Base-by-base conservation (phyloP, 2,329 filamentous ascomycete genomes). In the Fonsecaea multimorphosa region DNA sequence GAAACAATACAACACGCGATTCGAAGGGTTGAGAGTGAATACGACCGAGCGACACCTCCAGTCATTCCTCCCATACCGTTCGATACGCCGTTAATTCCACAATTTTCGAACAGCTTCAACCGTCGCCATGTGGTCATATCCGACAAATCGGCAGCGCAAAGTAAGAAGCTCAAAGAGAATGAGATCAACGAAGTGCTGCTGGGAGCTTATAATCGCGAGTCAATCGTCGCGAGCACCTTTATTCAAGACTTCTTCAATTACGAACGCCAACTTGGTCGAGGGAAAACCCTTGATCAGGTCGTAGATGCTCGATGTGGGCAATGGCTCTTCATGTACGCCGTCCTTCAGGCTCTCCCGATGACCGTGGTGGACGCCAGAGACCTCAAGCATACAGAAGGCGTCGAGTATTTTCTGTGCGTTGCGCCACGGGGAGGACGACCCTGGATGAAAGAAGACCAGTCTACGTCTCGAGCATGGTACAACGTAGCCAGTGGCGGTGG, bases 41-140 rank as follows among this genome's bases (percentile, higher is more conserved):
- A 93, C 74, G 95, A 99, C 75, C 87, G 90, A 66, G 94, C 91
- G 8, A 91, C 89, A 14, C 92, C 94, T 0, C 95, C 95, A 0
- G 93, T 98, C 0, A 86, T 94, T 65, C 95, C 95, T 0, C 92
- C 94, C 0, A 88, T 98, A 62, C 94, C 95, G 0, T 98, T 94
- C 74, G 94, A 98, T 75, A 83, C 92, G 3, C 94, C 95, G 2
- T 85, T 89, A 70, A 78, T 96, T 27, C 94, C 94, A 0, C 85
- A 84, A 0, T 84, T 96, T 72, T 83, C 84, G 34, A 82, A 86
- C 1, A 71, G 68, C 63, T 72, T 72, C 61, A 83, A 92, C 19
- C 83, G 89, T 63, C 84, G 86, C 46, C 89, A 87, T 51, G 83
- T 84, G 1, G 82, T 92, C 34, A 85, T 91, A 22, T 76, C 86